Conservation (phyloP, 176 grass and related monocot genomes). For the Ensete ventricosum region DNA sequence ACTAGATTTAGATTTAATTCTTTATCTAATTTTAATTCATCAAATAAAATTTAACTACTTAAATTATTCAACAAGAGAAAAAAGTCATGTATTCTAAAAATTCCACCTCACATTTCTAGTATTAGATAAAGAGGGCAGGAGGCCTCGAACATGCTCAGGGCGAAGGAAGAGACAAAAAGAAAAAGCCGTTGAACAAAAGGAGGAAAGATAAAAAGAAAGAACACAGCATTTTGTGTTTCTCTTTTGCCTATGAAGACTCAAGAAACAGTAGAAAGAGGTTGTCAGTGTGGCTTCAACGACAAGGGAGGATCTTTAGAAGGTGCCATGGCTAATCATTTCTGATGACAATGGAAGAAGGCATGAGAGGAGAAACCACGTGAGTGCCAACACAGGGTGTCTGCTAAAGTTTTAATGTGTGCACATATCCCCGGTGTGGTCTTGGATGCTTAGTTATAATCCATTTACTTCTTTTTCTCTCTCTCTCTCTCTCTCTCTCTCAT, state of each 20-base stretch:
- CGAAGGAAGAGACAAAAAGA: conserved; percentile 36
- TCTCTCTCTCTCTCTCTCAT: too few relatives aligned
- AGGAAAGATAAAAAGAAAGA: conserved; percentile 9
- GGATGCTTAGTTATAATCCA: too few relatives aligned
- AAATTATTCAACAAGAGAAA: too few relatives aligned
- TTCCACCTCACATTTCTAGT: conserved; percentile 1
- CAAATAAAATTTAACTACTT: too few relatives aligned
- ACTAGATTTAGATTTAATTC: too few relatives aligned
- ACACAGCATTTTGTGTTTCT: background rate
- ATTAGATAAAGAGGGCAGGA: conserved; percentile 7
- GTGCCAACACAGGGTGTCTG: conserved; percentile 15
- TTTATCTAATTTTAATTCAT: too few relatives aligned
- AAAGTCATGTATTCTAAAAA: too few relatives aligned
- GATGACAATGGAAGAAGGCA: conserved; percentile 23
- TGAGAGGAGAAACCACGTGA: conserved; percentile 20
- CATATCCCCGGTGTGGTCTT: conserved; percentile 27
- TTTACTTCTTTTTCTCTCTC: too few relatives aligned
- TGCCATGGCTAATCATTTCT: conserved; percentile 25
- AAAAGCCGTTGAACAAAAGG: conserved; percentile 1
- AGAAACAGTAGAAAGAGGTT: background rate
- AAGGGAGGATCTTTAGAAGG: conserved; percentile 45
- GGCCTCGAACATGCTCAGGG: background rate
- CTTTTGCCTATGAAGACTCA: conserved; percentile 15
- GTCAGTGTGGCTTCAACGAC: conserved; percentile 24
- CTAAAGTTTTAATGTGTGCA: conserved; percentile 18